Base-by-base conservation (phyloP, 108 stramenopile genomes). In the Nitzschia sp. region DNA sequence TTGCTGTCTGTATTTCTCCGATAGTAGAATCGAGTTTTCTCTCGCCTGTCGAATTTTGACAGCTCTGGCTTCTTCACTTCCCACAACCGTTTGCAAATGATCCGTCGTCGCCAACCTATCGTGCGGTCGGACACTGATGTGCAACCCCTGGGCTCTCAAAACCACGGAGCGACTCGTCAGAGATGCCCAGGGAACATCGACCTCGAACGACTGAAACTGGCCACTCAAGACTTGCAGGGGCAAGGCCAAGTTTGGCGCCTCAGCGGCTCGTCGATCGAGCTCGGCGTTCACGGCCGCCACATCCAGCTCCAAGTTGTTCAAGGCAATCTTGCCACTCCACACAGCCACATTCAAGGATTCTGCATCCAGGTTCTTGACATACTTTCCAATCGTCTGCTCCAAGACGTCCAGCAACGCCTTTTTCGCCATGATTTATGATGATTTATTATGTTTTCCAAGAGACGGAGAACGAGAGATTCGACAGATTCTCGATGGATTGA, bases 251-350 rank as follows among this genome's bases (percentile, higher is more conserved):
- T 92, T 92, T 19, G 90, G 89, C 22, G 87, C 77, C 23, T 85
- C 78, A 25, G 53, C 67, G 0, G 89, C 87, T 53, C 84, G 72
- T 22, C 87, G 84, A 21, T 74, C 73, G 9, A 94, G 63, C 75
- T 89, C 85, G 53, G 78, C 56, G 73, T 96, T 95, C 59, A 95
- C 91, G 15, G 93, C 91, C 17, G 75, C 58, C 8, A 88, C 68
- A 66, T 96, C 80, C 0, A 97, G 77, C 61, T 91, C 81, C 59
- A 95, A 78, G 4, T 84, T 83, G 28, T 81, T 73, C 30, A 96
- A 79, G 45, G 91, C 92, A 66, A 94, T 95, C 65, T 95, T 88
- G 27, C 97, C 97, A 36, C 82, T 89, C 89, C 92, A 94, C 1
- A 95, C 76, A 36, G 92, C 91, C 47, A 97, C 80, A 64, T 90